Base-by-base conservation (phyloP, 2,329 filamentous ascomycete species). In the Teratosphaeria gauchensis region DNA sequence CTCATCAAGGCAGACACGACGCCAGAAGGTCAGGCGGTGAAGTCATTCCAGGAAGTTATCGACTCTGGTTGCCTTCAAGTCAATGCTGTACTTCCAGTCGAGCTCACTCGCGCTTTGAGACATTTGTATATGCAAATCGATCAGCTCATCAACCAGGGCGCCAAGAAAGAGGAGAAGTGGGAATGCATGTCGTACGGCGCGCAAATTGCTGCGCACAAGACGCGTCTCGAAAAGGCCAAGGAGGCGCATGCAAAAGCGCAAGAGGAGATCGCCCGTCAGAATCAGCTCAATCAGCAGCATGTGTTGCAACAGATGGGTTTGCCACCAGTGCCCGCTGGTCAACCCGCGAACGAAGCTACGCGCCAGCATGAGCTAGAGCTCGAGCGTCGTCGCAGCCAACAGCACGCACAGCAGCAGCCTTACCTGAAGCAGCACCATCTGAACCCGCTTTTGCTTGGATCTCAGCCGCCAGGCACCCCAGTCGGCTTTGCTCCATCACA, bases 101-200 rank as follows among this genome's bases (percentile, higher is more conserved):
- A 63, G 35, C 61, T 71, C 8, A 61, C 66, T n/a, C 60, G 56
- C 31, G 66, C 68, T 32, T 62, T 70, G 28, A 61, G 64, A n/a
- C 64, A 64, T 24, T 58, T 72, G 53, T 71, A 72, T 61, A 68
- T 66, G 61, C 70, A 71, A 59, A 69, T 72, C 31, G 68, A 71
- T 53, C 65, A 66, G 33, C 60, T 72, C 48, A 71, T 72, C 64
- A 71, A 72, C 53, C 66, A 68, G 52, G 55, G 61, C 21, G 60
- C 62, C 35, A 59, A 59, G 51, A 59, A 60, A 9, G 61, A 64
- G 32, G 58, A 61, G 4, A 58, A 61, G 11, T 71, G 68, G 68
- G 60, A 65, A 33, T 67, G 62, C 54, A 64, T 70, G 66, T 71
- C 69, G 1, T 72, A 72, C 53, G 61, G 62, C 35, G 67, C 68